phyloP scores from a whole-genome alignment of 1,284 basidiomycete genomes.

The Papiliotrema terrestris region DNA sequence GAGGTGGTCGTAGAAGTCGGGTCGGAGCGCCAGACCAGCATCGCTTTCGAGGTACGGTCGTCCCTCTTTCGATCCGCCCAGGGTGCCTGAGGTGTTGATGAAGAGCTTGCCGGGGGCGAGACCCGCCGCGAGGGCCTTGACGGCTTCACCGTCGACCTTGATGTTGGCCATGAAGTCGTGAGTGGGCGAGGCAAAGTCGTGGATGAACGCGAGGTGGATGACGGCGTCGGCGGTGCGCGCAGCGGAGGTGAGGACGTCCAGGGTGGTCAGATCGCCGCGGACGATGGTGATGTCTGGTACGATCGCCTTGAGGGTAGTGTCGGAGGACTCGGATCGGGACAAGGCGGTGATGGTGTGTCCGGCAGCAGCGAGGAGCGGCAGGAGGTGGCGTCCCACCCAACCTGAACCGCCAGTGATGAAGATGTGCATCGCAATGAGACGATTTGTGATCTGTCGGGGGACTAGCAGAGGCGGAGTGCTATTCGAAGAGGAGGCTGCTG shows the following conservation, averaged over 20 bases:
- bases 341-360: conserved; percentile 17
- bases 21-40: background rate
- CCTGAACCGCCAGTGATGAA: conserved; percentile 8
- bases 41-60: background rate
- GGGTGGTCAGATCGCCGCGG: conserved; percentile 8
- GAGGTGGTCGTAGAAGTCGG: background rate
- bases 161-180: background rate
- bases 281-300: conserved; percentile 1
- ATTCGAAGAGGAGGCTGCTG: too few relatives aligned
- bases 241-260: conserved; percentile 6
- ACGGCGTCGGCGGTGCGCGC: conserved; percentile 12
- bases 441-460: background rate
- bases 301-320: conserved; percentile 6
- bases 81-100: background rate
- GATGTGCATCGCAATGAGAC: conserved; percentile 1
- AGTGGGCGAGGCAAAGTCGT: conserved; percentile 10
- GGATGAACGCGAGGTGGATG: conserved; percentile 22
- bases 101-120: background rate
- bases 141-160: background rate
- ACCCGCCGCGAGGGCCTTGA: background rate
- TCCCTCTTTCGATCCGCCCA: background rate
- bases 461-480: too few relatives aligned
- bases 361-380: conserved; percentile 9
- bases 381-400: conserved; percentile 6
- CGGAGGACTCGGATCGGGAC: background rate